Evolutionary conservation across 805 yeast genomes (phyloP).

Genomic region (Candida glaebosa): DNA sequence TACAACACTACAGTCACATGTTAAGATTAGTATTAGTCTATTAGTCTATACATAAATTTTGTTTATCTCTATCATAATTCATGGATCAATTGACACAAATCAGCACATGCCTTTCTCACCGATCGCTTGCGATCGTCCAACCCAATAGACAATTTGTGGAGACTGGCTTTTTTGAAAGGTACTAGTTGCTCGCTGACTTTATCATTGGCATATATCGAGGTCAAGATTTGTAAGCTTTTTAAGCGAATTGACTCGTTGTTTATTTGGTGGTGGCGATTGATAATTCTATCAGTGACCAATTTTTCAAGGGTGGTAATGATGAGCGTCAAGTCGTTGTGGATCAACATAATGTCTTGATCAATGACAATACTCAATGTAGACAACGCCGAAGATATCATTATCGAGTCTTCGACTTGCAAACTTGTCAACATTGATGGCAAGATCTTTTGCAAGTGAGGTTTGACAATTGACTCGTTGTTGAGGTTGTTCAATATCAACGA

Average conservation of each 20-base stretch:
- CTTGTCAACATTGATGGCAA: slow-evolving; percentile 74
- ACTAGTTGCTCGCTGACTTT: slow-evolving; percentile 47
- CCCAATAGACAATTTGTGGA: slow-evolving; percentile 20
- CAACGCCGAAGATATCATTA: slow-evolving; percentile 58
- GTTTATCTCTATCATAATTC: slow-evolving; percentile 40
- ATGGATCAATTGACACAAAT: slow-evolving; percentile 72
- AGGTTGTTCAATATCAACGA: slow-evolving; percentile 65
- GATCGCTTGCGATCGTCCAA: slow-evolving; percentile 73
- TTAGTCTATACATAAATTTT: not conserved
- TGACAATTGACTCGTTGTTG: slow-evolving; percentile 58
- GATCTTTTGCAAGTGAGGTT: slow-evolving; percentile 59
- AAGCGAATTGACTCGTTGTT: slow-evolving; percentile 52
- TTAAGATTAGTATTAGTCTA: not conserved
- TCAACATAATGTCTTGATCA: slow-evolving; percentile 50
- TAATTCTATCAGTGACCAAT: slow-evolving; percentile 20
- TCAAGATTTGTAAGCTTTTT: slow-evolving; percentile 55
- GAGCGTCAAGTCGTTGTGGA: slow-evolving; percentile 52
- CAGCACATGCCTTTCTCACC: slow-evolving; percentile 74
- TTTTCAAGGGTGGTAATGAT: slow-evolving; percentile 54
- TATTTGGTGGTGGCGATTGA: slow-evolving; percentile 13
- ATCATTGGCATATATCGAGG: slow-evolving; percentile 26
- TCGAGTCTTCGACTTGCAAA: slow-evolving; percentile 36
- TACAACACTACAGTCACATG: too few relatives aligned
- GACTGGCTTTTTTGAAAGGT: not conserved
- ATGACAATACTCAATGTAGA: slow-evolving; percentile 54